Conservation (phyloP, 108 stramenopile species). For the Cyclotella kingstonii region DNA sequence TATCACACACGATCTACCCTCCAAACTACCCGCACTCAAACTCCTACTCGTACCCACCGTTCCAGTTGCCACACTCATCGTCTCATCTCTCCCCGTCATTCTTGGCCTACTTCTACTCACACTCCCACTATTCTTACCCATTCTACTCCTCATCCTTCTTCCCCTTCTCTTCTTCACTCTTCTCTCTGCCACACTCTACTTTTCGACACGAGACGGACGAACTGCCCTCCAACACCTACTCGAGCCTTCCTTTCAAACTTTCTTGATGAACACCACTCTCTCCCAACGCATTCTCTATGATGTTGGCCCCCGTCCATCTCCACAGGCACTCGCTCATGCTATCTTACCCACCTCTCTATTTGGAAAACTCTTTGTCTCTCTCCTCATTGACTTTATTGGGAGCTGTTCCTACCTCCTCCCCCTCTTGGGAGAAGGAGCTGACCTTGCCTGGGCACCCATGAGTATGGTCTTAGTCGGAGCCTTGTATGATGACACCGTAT, state of each 20-base stretch:
- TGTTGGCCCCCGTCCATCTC: constrained; percentile 78
- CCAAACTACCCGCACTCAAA: constrained; percentile 39
- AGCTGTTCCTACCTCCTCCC: constrained; percentile 78
- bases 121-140: constrained; percentile 75
- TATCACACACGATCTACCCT: constrained; percentile 7
- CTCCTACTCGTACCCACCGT: constrained; percentile 59
- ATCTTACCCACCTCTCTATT: constrained; percentile 61
- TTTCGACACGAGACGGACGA: constrained; percentile 59
- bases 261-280: constrained; percentile 53
- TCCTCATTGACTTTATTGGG: constrained; percentile 84
- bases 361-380: constrained; percentile 60
- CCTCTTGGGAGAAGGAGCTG: constrained; percentile 82
- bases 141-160: constrained; percentile 57
- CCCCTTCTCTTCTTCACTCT: constrained; percentile 15
- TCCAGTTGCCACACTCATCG: constrained; percentile 51
- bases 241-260: constrained; percentile 47
- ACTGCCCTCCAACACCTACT: constrained; percentile 37
- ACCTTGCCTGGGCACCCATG: constrained; percentile 89
- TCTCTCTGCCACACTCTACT: constrained; percentile 42
- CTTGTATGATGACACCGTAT: constrained; percentile 76
- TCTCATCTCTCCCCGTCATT: constrained; percentile 55
- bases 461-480: constrained; percentile 81
- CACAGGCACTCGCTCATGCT: constrained; percentile 53
- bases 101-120: constrained; percentile 45
- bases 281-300: constrained; percentile 74